Evolutionary conservation across 2,329 filamentous ascomycete genomes (phyloP).

Genomic region (Aureobasidium subglaciale): DNA sequence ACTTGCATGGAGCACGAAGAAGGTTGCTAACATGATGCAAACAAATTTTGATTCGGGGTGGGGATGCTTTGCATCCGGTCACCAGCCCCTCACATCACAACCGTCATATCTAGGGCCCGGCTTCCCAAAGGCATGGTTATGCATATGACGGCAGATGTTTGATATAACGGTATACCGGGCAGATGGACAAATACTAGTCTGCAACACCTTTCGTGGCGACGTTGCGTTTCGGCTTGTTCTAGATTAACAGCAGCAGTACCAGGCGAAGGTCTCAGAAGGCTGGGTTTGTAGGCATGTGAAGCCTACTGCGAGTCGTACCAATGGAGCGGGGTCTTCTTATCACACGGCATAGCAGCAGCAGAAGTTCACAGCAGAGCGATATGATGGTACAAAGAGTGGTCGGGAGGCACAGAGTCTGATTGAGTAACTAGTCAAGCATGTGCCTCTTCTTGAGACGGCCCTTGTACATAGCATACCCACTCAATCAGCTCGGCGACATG

Average conservation of each 20-base stretch:
- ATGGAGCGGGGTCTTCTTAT: background rate
- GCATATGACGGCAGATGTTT: background rate
- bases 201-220: background rate
- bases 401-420: background rate
- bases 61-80: background rate
- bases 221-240: background rate
- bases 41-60: background rate
- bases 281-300: background rate
- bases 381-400: background rate
- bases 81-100: background rate
- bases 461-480: no score
- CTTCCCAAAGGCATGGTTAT: background rate
- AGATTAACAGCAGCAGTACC: background rate
- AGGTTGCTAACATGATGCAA: slow-evolving; percentile 8
- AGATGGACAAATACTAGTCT: background rate
- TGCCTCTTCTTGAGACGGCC: background rate
- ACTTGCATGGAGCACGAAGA: background rate
- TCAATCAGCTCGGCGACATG: no score
- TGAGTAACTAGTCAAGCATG: background rate
- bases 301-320: background rate
- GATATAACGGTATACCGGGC: background rate
- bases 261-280: no score
- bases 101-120: background rate
- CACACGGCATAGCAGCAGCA: background rate
- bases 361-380: background rate